Evolutionary conservation across 306 rosid species (phyloP).

Genomic region (Inga leiocalycina): DNA sequence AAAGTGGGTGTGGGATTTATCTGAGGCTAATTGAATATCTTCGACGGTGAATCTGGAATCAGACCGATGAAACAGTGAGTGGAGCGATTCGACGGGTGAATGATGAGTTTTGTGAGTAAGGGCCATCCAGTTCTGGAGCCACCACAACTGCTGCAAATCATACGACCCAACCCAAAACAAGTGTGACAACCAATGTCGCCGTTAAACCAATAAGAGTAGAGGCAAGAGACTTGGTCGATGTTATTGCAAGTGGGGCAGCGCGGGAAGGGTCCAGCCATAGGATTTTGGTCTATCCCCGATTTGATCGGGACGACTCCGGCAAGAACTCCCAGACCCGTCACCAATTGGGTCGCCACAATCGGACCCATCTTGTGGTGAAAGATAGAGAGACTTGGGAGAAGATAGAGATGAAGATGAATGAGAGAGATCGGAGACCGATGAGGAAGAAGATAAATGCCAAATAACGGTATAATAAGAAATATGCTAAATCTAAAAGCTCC

Average conservation of each 20-base stretch:
- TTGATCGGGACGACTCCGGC: slow-evolving; percentile 86
- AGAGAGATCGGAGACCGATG: neutral
- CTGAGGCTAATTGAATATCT: neutral
- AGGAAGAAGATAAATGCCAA: neutral
- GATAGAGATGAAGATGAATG: slow-evolving; percentile 5
- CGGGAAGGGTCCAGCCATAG: slow-evolving; percentile 85
- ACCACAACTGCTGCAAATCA: slow-evolving; percentile 77
- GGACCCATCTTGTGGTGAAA: slow-evolving; percentile 45
- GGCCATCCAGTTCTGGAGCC: slow-evolving; percentile 92
- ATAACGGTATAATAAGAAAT: too few relatives aligned
- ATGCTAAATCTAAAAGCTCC: too few relatives aligned
- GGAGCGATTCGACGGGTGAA: slow-evolving; percentile 54
- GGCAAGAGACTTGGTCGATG: slow-evolving; percentile 72
- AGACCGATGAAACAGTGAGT: slow-evolving; percentile 32
- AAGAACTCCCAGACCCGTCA: slow-evolving; percentile 79
- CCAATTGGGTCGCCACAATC: slow-evolving; percentile 73
- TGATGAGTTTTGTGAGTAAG: slow-evolving; percentile 57
- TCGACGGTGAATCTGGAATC: neutral
- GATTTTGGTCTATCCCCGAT: slow-evolving; percentile 73
- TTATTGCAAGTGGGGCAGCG: slow-evolving; percentile 85
- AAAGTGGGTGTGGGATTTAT: neutral
- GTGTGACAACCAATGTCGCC: slow-evolving; percentile 79
- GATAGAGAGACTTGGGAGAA: too few relatives aligned
- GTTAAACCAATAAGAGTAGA: slow-evolving; percentile 88
- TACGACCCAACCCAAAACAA: slow-evolving; percentile 87